Conservation (phyloP, 345 rosid species). For the Eucalyptus fibrosa region DNA sequence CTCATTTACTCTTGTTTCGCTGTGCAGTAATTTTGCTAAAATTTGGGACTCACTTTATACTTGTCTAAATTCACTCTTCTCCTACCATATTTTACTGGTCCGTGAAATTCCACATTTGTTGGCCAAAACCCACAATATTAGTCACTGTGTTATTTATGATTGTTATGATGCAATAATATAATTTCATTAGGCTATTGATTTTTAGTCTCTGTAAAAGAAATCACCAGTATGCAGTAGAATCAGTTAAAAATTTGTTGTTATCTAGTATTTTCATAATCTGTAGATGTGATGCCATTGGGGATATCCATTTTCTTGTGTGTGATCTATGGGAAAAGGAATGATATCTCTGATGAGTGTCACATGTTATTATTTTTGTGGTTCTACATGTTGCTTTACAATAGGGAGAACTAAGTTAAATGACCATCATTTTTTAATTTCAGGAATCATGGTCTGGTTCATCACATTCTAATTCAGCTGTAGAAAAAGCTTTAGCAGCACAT, state of each 20-base stretch:
- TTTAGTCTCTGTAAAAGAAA: not conserved
- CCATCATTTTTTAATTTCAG: constrained; percentile 6
- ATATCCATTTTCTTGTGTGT: not conserved
- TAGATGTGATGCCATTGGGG: not conserved
- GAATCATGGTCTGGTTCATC: constrained; percentile 56
- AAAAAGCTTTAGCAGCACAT: constrained; percentile 6
- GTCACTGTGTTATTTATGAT: not conserved
- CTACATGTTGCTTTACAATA: not conserved
- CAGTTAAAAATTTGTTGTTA: not conserved
- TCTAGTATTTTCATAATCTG: not conserved
- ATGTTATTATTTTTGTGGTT: not conserved
- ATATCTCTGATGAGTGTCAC: not conserved
- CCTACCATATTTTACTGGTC: not conserved
- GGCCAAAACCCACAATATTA: not conserved
- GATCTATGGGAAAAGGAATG: not conserved
- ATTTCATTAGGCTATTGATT: not conserved
- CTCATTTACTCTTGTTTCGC: not conserved
- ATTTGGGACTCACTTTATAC: not conserved
- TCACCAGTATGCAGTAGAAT: not conserved
- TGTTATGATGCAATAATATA: not conserved
- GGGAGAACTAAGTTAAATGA: not conserved
- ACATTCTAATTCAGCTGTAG: constrained; percentile 17
- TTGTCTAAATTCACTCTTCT: not conserved
- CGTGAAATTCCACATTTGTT: not conserved
- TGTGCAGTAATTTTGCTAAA: not conserved